Base-by-base conservation (phyloP, 176 grass and related monocot species). In the Lolium perenne region DNA sequence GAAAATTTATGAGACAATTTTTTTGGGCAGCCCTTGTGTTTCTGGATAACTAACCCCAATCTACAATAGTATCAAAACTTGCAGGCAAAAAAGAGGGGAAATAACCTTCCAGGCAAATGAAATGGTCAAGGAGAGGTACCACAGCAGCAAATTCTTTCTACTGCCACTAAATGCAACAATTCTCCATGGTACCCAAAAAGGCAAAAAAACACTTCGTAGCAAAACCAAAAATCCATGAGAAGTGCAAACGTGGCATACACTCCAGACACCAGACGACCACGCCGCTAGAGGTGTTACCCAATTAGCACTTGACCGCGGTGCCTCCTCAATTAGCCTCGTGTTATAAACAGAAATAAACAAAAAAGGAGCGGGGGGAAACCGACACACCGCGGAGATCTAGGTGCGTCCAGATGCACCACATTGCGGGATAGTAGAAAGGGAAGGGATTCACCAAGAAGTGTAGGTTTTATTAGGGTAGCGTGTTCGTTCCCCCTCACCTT, bases 401-500 rank as follows among this genome's bases (percentile, higher is more conserved):
- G 14, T 0, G 29, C 25, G 35, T 26, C 11, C 61, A 65, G 9
- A 18, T 25, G 62, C 62, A 32, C 62, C 62, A 38, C 65, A 68
- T 18, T 67, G 63, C 29, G 17, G 2, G 22, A 1, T 35, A 47
- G n/a, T 35, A 47, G n/a, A 25, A 13, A 5, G 20, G 12, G 7
- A 13, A 5, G 20, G 12, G 13, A 64, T 64, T 29, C 61, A 64
- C 21, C 23, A 23, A 29, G 29, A 17, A 18, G 29, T 35, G 2
- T 7, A 68, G 64, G 65, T 38, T 18, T 38, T 17, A 38, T 29
- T 29, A 29, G 26, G 14, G 65, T 68, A 65, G 12, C 2, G 62
- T 15, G 23, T 64, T 64, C 15, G 26, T 29, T 29, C 62, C 25
- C 57, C 73, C 22, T 76, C 78, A 97, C 95, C 93, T 93, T 91